Evolutionary conservation across 2,329 filamentous ascomycete species (phyloP).

Genomic region (Alternaria arborescens): DNA sequence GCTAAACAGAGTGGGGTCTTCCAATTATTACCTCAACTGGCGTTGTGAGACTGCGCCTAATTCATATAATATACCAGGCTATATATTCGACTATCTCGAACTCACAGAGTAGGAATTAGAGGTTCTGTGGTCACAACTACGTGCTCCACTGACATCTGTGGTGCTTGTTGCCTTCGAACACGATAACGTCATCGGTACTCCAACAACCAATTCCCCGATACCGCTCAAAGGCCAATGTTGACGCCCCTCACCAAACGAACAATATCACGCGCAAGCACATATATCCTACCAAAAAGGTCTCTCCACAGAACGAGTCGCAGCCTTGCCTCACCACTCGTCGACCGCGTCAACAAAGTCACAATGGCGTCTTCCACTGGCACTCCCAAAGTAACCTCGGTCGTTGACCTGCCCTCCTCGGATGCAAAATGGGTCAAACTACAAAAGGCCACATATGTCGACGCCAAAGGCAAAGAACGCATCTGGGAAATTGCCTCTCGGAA

Average conservation of each 20-base stretch:
- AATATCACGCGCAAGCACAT: neutral
- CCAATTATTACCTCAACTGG: neutral
- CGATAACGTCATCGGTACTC: slow-evolving; percentile 14
- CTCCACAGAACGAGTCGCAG: neutral
- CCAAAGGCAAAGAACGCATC: slow-evolving; percentile 63
- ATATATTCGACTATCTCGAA: neutral
- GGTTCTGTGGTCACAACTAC: neutral
- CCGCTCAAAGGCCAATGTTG: slow-evolving; percentile 10
- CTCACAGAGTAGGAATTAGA: neutral
- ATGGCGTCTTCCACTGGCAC: slow-evolving; percentile 19
- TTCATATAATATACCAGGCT: neutral
- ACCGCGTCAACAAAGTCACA: slow-evolving; percentile 17
- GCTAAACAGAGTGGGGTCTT: slow-evolving; percentile 11
- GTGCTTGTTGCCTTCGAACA: neutral
- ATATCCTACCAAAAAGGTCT: neutral
- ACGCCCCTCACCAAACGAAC: neutral
- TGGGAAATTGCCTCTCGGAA: slow-evolving; percentile 77
- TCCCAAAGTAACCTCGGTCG: slow-evolving; percentile 31
- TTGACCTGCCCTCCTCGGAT: slow-evolving; percentile 31
- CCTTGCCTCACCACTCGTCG: slow-evolving; percentile 9
- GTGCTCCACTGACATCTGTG: neutral
- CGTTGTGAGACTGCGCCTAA: neutral
- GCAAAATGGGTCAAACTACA: slow-evolving; percentile 47
- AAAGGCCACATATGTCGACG: slow-evolving; percentile 65
- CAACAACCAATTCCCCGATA: neutral